Base-by-base conservation (phyloP, 2,329 filamentous ascomycete genomes). In the Fusarium nisikadoi region DNA sequence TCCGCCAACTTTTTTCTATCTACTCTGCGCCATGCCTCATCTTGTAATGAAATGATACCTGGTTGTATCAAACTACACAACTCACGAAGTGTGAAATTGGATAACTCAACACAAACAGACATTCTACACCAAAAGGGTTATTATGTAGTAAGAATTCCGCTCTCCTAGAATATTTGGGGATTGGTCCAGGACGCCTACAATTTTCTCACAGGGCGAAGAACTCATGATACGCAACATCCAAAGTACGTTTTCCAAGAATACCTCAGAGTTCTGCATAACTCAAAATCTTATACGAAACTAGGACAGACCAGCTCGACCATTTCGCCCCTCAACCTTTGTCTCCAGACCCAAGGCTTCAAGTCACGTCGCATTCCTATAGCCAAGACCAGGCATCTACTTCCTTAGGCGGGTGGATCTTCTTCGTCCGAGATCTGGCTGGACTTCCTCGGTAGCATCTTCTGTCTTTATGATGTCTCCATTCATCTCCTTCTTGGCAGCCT, bases 331-430 rank as follows among this genome's bases (percentile, higher is more conserved):
- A 35, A 38, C 25, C 5, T n/a, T n/a, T n/a, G 12, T n/a, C 20
- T n/a, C 38, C 20, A 8, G 38, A 41, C 13, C 38, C 20, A 13
- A 41, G 11, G 20, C 13, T 13, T n/a, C 7, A 41, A 41, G 38
- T 41, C 38, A 13, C 20, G 7, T 41, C 17, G 53, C 14, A 19
- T 35, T 19, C 20, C 14, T 8, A 29, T 5, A 16, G 9, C 4
- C 20, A 35, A 29, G 17, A 12, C 17, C 8, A n/a, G 12, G 17
- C 36, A 29, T 27, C 55, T 72, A 78, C 33, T 72, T 76, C 47
- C 63, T 73, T 31, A 76, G 53, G 14, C 77, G 64, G 20, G 71
- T 49, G 9, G 77, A 78, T 47, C 75, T 70, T 42, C 77, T 73
- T 38, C 67, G 65, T 5, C 76, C 75, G 16, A 55, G n/a, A 13